These are phyloP conservation scores for Hemileia vastatrix DNA, from an alignment of 1,284 basidiomycete genomes.

Conservation along the genomic window DNA sequence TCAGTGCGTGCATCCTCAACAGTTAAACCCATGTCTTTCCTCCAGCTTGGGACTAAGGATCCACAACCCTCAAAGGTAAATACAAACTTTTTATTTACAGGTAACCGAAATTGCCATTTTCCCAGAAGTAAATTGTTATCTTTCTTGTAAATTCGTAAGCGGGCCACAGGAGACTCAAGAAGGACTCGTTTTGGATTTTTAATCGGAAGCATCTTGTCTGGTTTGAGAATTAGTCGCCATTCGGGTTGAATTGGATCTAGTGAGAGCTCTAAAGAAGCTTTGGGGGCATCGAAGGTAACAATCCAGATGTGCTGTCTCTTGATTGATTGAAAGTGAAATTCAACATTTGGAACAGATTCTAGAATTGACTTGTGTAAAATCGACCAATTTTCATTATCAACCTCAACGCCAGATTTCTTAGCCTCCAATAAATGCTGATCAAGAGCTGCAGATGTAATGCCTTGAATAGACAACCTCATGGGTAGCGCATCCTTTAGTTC, in stretches of 20 bases:
- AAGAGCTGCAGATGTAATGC: slow-evolving; percentile 46
- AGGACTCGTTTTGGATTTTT: slow-evolving; percentile 68
- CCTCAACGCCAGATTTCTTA: slow-evolving; percentile 41
- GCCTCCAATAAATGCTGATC: slow-evolving; percentile 53
- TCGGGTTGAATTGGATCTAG: slow-evolving; percentile 67
- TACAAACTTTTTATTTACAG: slow-evolving; percentile 53
- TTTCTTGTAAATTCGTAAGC: slow-evolving; percentile 51
- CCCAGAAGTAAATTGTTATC: slow-evolving; percentile 55
- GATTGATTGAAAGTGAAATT: slow-evolving; percentile 72
- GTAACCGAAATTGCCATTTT: slow-evolving; percentile 71
- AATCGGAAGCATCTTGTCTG: slow-evolving; percentile 60
- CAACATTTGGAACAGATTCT: slow-evolving; percentile 52
- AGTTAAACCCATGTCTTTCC: slow-evolving; percentile 66
- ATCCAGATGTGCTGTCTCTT: slow-evolving; percentile 83
- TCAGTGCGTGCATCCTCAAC: slow-evolving; percentile 57
- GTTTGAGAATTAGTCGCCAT: slow-evolving; percentile 72
- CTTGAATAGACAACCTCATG: slow-evolving; percentile 65
- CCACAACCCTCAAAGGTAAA: slow-evolving; percentile 60
- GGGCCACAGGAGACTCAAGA: slow-evolving; percentile 64
- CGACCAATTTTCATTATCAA: slow-evolving; percentile 52
- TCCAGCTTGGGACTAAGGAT: slow-evolving; percentile 71
- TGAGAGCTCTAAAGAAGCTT: slow-evolving; percentile 63
- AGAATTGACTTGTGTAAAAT: slow-evolving; percentile 62
- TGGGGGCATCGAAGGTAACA: slow-evolving; percentile 63
- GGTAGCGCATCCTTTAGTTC: slow-evolving; percentile 70